Conservation (phyloP, 495 filamentous ascomycete genomes). For the Astrocystis sublimbata region DNA sequence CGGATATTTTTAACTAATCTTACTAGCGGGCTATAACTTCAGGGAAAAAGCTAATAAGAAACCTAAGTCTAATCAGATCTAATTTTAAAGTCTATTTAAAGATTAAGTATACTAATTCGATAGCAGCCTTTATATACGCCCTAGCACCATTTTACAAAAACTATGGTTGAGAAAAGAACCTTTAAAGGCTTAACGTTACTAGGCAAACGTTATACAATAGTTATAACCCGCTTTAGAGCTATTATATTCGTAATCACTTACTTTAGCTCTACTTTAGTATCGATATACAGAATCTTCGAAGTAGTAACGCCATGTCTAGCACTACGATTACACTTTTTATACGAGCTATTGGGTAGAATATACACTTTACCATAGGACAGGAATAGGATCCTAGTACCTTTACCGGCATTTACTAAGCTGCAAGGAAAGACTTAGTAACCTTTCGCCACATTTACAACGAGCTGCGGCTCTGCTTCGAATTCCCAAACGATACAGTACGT, state of each 20-base stretch:
- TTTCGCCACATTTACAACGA: neutral
- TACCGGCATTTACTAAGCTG: neutral
- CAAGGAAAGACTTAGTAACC: neutral
- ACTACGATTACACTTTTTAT: neutral
- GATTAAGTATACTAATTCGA: too few relatives aligned
- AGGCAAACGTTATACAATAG: neutral
- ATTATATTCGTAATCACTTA: neutral
- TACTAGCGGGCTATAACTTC: too few relatives aligned
- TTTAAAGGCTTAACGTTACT: neutral
- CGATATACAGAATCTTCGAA: neutral
- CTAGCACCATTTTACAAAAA: too few relatives aligned
- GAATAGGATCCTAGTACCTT: constrained; percentile 4
- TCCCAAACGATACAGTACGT: neutral
- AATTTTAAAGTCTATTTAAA: too few relatives aligned
- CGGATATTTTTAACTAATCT: too few relatives aligned
- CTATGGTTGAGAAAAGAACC: too few relatives aligned
- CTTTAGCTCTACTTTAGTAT: neutral
- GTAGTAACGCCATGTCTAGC: neutral
- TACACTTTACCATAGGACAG: constrained; percentile 6
- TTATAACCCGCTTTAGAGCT: neutral
- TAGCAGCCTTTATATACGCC: too few relatives aligned
- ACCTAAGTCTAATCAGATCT: too few relatives aligned
- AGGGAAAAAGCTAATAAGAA: too few relatives aligned
- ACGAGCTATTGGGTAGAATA: neutral
- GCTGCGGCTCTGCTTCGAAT: neutral